These are phyloP conservation scores for Rosa hybrid DNA, from an alignment of 331 rosid species.

Conservation along the genomic window DNA sequence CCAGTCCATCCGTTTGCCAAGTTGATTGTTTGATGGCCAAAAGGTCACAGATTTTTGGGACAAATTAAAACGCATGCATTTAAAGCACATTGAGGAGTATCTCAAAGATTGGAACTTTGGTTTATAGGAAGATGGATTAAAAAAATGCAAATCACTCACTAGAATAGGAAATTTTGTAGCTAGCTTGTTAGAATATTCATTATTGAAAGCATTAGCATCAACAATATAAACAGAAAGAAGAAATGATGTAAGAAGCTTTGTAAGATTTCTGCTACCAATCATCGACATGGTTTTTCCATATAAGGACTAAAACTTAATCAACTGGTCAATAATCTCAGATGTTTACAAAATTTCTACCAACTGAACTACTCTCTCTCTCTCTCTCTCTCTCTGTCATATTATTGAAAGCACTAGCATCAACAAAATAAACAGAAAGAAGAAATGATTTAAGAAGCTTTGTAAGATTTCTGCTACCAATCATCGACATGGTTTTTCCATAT, in stretches of 20 bases:
- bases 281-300: neutral
- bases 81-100: neutral
- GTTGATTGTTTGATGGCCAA: slow-evolving; percentile 5
- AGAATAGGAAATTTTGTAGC: neutral
- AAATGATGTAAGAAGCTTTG: neutral
- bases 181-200: neutral
- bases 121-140: neutral
- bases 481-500: neutral
- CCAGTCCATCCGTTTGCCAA: neutral
- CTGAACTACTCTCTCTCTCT: neutral
- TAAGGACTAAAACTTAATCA: neutral
- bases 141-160: neutral
- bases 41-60: neutral
- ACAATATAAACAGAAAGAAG: neutral
- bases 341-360: neutral
- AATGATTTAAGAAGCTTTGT: neutral
- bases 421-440: neutral
- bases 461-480: neutral
- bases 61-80: neutral
- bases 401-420: neutral
- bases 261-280: neutral
- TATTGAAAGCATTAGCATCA: neutral
- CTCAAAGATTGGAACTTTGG: neutral
- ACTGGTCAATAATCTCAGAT: neutral
- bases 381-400: neutral